Evolutionary conservation across 176 grass and related monocot species (phyloP).

Genomic region (Oryza longistaminata): DNA sequence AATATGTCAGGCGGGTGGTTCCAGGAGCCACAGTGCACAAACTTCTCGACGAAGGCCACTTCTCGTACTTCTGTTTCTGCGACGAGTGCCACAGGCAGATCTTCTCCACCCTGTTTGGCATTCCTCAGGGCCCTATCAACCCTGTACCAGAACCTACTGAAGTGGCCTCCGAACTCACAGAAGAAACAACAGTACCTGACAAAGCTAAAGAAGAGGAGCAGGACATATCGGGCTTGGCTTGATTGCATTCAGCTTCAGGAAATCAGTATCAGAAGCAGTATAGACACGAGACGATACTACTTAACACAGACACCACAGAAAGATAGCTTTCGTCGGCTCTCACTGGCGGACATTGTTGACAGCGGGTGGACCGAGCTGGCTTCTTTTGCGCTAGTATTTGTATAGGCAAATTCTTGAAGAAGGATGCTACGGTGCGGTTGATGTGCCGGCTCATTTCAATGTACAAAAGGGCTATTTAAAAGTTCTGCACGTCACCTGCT

Average conservation of each 20-base stretch:
- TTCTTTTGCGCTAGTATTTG: neutral
- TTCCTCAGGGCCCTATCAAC: constrained; percentile 69
- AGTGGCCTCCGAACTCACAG: constrained; percentile 9
- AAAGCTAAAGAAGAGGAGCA: constrained; percentile 46
- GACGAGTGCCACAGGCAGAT: constrained; percentile 93
- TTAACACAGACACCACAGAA: constrained; percentile 39
- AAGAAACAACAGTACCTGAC: constrained; percentile 41
- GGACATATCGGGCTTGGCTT: constrained; percentile 36
- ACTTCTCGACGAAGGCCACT: constrained; percentile 80
- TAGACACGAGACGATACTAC: constrained; percentile 46
- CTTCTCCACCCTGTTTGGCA: constrained; percentile 92
- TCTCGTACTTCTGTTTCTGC: constrained; percentile 96
- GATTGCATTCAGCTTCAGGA: constrained; percentile 25
- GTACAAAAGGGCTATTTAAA: constrained; percentile 31
- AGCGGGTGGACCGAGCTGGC: neutral
- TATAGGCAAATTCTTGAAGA: constrained; percentile 15
- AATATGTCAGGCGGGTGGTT: constrained; percentile 68
- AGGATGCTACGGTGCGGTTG: neutral
- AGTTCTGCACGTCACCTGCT: constrained; percentile 27
- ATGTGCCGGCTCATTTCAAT: constrained; percentile 1
- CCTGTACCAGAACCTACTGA: constrained; percentile 26
- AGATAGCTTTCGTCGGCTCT: constrained; percentile 28
- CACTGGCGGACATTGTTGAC: neutral
- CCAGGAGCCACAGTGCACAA: constrained; percentile 82
- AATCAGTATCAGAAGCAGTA: constrained; percentile 25